Percentiles rank a stretch among this genome's conserved stretches.
These are phyloP conservation scores for Penicillium angulare DNA, from an alignment of 495 filamentous ascomycete species.

Conservation along the genomic window DNA sequence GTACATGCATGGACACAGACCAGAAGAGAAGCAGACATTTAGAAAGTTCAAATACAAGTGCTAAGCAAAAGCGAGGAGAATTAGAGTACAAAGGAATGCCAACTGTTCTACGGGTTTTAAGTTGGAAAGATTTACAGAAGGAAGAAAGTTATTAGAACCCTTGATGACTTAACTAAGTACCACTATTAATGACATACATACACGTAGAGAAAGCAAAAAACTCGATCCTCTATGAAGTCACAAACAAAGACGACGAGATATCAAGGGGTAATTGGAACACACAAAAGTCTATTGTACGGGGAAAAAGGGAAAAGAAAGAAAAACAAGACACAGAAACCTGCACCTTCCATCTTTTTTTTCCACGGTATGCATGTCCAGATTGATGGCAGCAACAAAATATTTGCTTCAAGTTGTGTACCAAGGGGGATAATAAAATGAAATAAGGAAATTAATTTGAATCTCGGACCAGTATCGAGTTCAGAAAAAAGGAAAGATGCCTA, in stretches of 20 bases:
- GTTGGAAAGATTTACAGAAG: background rate
- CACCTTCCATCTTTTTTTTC: slow-evolving; percentile 21
- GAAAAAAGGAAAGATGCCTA: slow-evolving; percentile 10
- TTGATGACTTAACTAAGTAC: slow-evolving; percentile 40
- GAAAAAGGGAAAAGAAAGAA: slow-evolving; percentile 25
- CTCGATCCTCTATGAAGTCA: slow-evolving; percentile 39
- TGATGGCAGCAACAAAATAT: slow-evolving; percentile 23
- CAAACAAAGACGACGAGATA: slow-evolving; percentile 27
- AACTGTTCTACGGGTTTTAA: background rate
- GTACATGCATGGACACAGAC: background rate
- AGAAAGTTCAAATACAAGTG: no score
- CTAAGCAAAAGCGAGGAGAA: background rate
- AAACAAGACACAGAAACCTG: slow-evolving; percentile 15
- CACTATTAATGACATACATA: slow-evolving; percentile 54
- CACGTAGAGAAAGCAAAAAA: slow-evolving; percentile 44
- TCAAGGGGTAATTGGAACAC: slow-evolving; percentile 35
- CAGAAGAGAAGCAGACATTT: no score
- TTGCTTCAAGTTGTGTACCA: slow-evolving; percentile 27
- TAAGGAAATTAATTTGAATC: slow-evolving; percentile 29
- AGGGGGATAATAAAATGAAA: slow-evolving; percentile 20
- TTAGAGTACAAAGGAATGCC: background rate
- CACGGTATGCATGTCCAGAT: slow-evolving; percentile 32
- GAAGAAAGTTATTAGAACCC: slow-evolving; percentile 28
- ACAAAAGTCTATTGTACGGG: slow-evolving; percentile 49
- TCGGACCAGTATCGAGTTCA: slow-evolving; percentile 34